Percentiles rank a stretch among this genome's conserved stretches.
These are phyloP conservation scores for Lepidium didymum DNA, from an alignment of 345 rosid genomes.

Conservation along the genomic window DNA sequence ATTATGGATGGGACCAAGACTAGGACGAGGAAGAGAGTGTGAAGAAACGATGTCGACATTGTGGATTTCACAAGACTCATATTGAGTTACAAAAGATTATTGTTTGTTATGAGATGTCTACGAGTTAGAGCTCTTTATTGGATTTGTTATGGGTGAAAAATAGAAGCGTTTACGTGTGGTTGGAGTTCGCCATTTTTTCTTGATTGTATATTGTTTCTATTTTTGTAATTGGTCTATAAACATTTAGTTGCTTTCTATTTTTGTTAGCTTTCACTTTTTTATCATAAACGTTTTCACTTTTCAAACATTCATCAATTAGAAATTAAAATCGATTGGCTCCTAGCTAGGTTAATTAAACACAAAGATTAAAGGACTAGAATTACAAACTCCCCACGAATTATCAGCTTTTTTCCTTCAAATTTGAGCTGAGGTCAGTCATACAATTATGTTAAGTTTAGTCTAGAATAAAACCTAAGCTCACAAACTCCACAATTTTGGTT, in stretches of 20 bases:
- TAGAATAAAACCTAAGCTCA: too few species aligned
- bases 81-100: neutral
- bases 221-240: neutral
- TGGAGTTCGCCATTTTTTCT: neutral
- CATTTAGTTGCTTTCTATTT: neutral
- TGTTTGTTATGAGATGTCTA: neutral
- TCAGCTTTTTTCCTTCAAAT: neutral
- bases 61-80: neutral
- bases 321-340: neutral
- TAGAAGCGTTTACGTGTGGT: conserved; percentile 13
- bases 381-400: neutral
- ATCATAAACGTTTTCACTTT: neutral
- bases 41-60: conserved; percentile 12
- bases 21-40: neutral
- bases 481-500: too few species aligned
- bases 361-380: neutral
- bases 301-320: neutral
- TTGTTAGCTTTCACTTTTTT: neutral
- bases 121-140: conserved; percentile 5
- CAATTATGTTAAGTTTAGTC: too few species aligned
- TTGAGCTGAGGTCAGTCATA: too few species aligned
- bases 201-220: neutral
- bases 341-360: neutral
- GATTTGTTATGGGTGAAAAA: conserved; percentile 1
- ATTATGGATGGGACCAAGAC: conserved; percentile 1